Evolutionary conservation across 2,329 filamentous ascomycete genomes (phyloP), one percentile per base, ranked within the genome.

Genomic region (Epicoccum nigrum): DNA sequence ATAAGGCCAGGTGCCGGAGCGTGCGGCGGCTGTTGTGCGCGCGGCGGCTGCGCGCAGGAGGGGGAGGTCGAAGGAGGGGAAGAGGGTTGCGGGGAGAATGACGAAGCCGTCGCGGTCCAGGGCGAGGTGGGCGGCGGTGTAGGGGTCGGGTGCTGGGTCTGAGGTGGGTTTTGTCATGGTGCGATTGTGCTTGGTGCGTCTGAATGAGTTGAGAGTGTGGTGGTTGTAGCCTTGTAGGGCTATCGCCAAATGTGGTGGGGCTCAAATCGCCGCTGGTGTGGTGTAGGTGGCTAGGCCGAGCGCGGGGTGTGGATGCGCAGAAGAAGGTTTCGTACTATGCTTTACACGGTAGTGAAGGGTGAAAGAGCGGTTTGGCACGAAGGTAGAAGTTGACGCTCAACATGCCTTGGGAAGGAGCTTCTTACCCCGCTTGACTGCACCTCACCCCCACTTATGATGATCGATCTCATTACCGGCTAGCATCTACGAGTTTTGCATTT

Each of bases 31-130:
- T 16, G 85, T 84, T n/a, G 83, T 81, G 50, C 80, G 72, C 27
- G 76, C 68, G 42, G 85, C 83, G 33, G 86, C 86, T 45, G 70
- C 67, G 62, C 86, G 87, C 56, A 93, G 84, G 16, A 75, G 64
- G 19, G 76, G 55, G 35, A 94, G 77, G 49, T 70, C 61, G 54
- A 71, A 64, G 15, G 74, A 49, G 2, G 79, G 72, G 50, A 79
- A 74, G 63, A 95, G 79, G 56, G 90, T 77, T 28, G 81, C 81
- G 32, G 84, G 86, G 65, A 94, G 81, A 48, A 88, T 75, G 40
- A 93, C 87, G 79, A 87, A 96, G 72, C 91, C 91, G 72, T 94
- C 83, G 45, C 77, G 77, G 56, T 86, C 80, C 60, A 93, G 86
- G 51, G 79, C 72, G 55, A 78, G 74, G 45, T 83, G 75, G 13